phyloP scores from a whole-genome alignment of 2,329 filamentous ascomycete species.

The Neocucurbitaria cava region DNA sequence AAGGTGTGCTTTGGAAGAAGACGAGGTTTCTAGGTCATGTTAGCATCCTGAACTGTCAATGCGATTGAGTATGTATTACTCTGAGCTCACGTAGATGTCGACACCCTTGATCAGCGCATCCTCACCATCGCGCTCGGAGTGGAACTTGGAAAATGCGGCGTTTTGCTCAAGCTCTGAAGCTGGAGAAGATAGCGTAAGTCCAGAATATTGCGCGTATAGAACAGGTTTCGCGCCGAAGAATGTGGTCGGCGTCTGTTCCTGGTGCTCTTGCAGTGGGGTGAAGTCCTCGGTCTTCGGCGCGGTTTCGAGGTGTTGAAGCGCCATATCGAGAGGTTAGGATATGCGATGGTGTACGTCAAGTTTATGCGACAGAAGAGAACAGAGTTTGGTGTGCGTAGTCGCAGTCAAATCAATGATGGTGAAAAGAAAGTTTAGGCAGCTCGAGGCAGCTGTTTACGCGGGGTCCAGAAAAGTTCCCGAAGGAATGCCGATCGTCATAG shows the following conservation, averaged over 20 bases:
- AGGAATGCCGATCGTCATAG: constrained; percentile 23
- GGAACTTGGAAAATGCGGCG: constrained; percentile 53
- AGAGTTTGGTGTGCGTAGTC: background rate
- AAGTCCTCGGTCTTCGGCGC: constrained; percentile 67
- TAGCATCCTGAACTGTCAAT: background rate
- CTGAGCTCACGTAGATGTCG: constrained; percentile 58
- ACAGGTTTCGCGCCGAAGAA: constrained; percentile 77
- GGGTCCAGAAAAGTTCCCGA: constrained; percentile 29
- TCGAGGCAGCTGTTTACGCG: constrained; percentile 5
- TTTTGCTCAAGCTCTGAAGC: constrained; percentile 62
- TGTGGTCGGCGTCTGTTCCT: constrained; percentile 73
- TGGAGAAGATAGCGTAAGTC: constrained; percentile 65
- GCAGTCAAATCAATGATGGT: background rate
- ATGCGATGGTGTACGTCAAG: background rate
- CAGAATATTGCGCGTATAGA: constrained; percentile 68
- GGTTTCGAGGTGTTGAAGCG: constrained; percentile 60
- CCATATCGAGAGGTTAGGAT: constrained; percentile 30
- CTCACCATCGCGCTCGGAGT: constrained; percentile 27
- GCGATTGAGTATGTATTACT: constrained; percentile 36
- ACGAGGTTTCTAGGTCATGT: constrained; percentile 58
- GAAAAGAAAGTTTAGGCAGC: background rate
- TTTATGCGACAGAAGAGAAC: background rate
- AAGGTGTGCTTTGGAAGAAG: constrained; percentile 65
- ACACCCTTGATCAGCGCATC: constrained; percentile 46
- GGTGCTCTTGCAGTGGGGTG: constrained; percentile 70